phyloP scores from a whole-genome alignment of 2,329 filamentous ascomycete species.

The Penicillium brasilianum region DNA sequence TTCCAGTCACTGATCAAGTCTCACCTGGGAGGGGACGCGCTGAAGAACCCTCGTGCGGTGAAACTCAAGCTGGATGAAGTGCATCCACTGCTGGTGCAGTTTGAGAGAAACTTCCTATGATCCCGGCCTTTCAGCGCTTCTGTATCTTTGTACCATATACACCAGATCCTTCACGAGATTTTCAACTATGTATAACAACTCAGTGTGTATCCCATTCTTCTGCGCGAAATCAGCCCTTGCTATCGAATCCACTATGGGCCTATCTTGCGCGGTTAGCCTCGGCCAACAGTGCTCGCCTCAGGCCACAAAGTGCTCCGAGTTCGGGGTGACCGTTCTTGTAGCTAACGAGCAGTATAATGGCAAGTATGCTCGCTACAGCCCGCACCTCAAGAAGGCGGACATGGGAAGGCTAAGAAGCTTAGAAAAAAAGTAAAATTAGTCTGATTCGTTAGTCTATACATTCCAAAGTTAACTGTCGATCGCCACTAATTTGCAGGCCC shows the following conservation, averaged over 20 bases:
- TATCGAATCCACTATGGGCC: conserved; percentile 9
- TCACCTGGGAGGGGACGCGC: conserved; percentile 33
- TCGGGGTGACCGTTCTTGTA: conserved; percentile 15
- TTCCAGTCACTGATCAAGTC: conserved; percentile 35
- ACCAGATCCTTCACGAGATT: background rate
- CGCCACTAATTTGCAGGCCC: background rate
- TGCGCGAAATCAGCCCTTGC: background rate
- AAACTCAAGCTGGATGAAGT: conserved; percentile 45
- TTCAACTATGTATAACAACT: background rate
- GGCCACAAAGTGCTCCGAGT: conserved; percentile 20
- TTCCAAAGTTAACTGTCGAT: background rate
- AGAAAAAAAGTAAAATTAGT: background rate
- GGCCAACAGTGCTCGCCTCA: conserved; percentile 9
- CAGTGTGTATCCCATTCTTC: background rate
- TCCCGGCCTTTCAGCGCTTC: background rate
- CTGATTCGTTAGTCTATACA: background rate
- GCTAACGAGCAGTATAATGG: background rate
- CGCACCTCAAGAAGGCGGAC: background rate
- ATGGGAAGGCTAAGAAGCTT: background rate
- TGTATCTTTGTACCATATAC: conserved; percentile 17
- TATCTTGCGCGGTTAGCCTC: conserved; percentile 23
- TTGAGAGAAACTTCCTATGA: conserved; percentile 47
- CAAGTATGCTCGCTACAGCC: background rate
- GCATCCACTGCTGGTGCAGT: conserved; percentile 42
- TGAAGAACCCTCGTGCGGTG: conserved; percentile 43